Evolutionary conservation across 495 filamentous ascomycete species (phyloP), one percentile per base, ranked within the genome.

Genomic region (Penicillium goetzii): DNA sequence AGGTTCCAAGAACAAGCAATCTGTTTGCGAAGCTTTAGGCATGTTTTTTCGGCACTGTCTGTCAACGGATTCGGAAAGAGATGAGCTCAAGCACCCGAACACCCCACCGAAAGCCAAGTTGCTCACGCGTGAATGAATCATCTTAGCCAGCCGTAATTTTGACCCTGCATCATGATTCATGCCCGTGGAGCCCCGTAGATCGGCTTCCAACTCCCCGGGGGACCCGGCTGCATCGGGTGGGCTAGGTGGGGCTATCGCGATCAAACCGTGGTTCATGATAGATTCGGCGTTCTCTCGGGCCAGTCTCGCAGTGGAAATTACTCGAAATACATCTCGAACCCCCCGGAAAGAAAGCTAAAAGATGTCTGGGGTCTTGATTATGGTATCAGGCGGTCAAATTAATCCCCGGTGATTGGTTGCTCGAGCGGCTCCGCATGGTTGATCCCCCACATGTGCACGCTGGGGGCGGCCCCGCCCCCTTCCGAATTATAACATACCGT

Each of bases 381-480:
- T 36, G 34, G 34, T 14, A 36, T 4, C 36, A 40, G 36, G 36
- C 36, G 33, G 33, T 40, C 15, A 6, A 40, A 40, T 40, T 12
- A 9, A 4, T 23, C 21, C 25, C 10, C 19, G 5, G 21, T 47
- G 43, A 47, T 47, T 47, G 43, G 43, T 11, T 17, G 0, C 19
- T 23, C 21, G 10, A 47, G 43, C 40, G n/a, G 30, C 19, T 32
- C 54, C 60, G 54, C 54, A 55, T 55, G 32, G 26, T 32, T 34
- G 33, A 63, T 63, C 50, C 36, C 36, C 63, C 56, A 47, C 21
- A n/a, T 36, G 36, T 45, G 51, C 57, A 61, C 52, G 49, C 25
- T 21, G 38, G 60, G 52, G 52, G 60, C n/a, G n/a, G 19, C 8
- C 40, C 49, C 59, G 63, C 59, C 63, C 63, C 54, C 63, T 57